These are phyloP conservation scores for Trypanosoma avium DNA, from an alignment of 208 protist genomes.

Conservation along the genomic window DNA sequence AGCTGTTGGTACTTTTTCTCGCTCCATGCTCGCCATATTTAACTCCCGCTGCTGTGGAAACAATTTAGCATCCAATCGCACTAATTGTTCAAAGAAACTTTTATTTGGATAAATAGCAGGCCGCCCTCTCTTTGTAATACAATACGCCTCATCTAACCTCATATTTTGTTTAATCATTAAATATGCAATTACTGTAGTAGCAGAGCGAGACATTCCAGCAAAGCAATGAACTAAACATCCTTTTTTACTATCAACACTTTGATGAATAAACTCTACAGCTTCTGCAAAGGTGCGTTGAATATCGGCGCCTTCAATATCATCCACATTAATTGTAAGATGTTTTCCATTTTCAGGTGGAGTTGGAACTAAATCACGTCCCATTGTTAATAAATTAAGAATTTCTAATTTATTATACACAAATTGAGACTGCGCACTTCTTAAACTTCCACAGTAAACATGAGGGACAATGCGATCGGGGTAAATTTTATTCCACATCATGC, in stretches of 20 bases:
- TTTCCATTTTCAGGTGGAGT: constrained; percentile 63
- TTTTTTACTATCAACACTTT: constrained; percentile 43
- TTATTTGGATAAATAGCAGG: constrained; percentile 84
- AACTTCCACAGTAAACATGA: constrained; percentile 79
- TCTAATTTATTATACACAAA: constrained; percentile 82
- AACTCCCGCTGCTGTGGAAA: constrained; percentile 60
- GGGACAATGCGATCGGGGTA: constrained; percentile 87
- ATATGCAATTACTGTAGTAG: constrained; percentile 87
- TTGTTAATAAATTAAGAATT: constrained; percentile 81
- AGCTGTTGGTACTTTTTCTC: constrained; percentile 23
- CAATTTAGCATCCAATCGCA: constrained; percentile 61
- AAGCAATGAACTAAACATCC: constrained; percentile 91
- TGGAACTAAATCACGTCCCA: constrained; percentile 72
- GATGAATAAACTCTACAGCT: constrained; percentile 78
- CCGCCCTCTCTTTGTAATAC: constrained; percentile 62
- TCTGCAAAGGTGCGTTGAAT: constrained; percentile 78
- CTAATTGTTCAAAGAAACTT: constrained; percentile 79
- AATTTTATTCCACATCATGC: constrained; percentile 90
- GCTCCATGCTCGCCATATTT: constrained; percentile 49
- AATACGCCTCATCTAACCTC: constrained; percentile 86
- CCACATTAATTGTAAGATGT: constrained; percentile 73
- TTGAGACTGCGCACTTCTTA: constrained; percentile 85
- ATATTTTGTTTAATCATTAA: constrained; percentile 85
- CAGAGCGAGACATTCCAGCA: constrained; percentile 87
- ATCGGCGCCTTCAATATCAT: constrained; percentile 85